Evolutionary conservation across 1,284 basidiomycete genomes (phyloP).

Genomic region (Marasmius tenuissimus): DNA sequence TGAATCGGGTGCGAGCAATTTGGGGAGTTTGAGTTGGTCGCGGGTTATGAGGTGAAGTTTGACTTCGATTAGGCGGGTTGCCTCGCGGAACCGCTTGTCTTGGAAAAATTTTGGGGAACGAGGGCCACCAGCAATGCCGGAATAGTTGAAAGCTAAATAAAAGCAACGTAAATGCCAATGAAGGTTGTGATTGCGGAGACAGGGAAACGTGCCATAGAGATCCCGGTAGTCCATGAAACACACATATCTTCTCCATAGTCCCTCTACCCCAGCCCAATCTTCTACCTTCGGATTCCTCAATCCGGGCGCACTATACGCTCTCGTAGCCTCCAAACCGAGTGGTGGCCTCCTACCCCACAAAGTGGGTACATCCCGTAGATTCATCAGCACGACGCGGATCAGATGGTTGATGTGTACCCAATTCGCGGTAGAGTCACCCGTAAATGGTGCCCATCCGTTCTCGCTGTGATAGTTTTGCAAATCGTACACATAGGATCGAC

Average conservation of each 20-base stretch:
- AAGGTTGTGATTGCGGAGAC: too few species aligned
- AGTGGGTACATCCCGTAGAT: conserved; percentile 50
- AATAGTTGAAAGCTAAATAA: conserved; percentile 6
- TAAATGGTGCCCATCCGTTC: conserved; percentile 60
- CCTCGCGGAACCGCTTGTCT: conserved; percentile 56
- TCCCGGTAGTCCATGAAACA: conserved; percentile 78
- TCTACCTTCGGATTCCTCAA: conserved; percentile 40
- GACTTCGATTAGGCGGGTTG: conserved; percentile 60
- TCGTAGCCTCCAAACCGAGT: conserved; percentile 46
- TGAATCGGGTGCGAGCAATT: background rate
- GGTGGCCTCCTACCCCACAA: conserved; percentile 43
- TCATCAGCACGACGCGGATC: conserved; percentile 57
- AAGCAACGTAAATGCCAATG: conserved; percentile 27
- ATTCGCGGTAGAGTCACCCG: conserved; percentile 40
- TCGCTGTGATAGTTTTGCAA: conserved; percentile 52
- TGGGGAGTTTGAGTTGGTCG: background rate
- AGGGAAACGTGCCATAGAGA: conserved; percentile 14
- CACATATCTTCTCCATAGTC: conserved; percentile 65
- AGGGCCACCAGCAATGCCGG: background rate
- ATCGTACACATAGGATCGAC: conserved; percentile 61
- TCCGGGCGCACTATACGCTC: conserved; percentile 32
- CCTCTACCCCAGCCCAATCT: conserved; percentile 74
- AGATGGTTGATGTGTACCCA: conserved; percentile 64
- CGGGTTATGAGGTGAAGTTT: conserved; percentile 39
- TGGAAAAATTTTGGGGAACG: conserved; percentile 51